These are phyloP conservation scores for Lactarius hengduanensis DNA, from an alignment of 768 basidiomycete species.

Conservation along the genomic window DNA sequence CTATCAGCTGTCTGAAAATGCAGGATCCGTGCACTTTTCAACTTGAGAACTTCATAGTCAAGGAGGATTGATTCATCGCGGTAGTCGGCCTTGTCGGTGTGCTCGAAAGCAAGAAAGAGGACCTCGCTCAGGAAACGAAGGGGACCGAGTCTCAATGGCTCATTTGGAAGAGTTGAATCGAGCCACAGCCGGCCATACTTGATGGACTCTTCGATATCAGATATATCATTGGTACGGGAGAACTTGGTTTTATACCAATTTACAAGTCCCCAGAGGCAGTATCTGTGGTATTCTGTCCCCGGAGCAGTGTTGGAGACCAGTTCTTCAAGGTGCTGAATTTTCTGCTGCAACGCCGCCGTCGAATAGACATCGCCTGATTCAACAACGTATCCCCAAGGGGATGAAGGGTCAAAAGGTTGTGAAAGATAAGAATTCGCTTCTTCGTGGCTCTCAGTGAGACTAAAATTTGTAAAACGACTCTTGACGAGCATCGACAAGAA, in stretches of 20 bases:
- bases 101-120: neutral
- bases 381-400: neutral
- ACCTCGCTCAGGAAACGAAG: neutral
- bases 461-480: too few species aligned
- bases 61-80: neutral
- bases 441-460: neutral
- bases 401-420: neutral
- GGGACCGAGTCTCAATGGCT: neutral
- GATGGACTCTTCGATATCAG: neutral
- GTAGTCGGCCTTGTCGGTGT: neutral
- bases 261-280: neutral
- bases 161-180: neutral
- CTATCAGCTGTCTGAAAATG: fast-evolving
- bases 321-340: slow-evolving; percentile 8
- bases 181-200: neutral
- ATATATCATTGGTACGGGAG: neutral
- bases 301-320: neutral
- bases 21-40: too few species aligned
- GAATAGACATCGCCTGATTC: neutral
- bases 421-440: neutral
- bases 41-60: neutral
- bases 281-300: neutral
- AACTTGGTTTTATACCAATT: neutral
- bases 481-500: neutral
- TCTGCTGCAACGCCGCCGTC: neutral